Percentiles rank a stretch among this genome's conserved stretches.
These are phyloP conservation scores for Zygosaccharomyces rouxii DNA, from an alignment of 805 yeast species.

Conservation along the genomic window DNA sequence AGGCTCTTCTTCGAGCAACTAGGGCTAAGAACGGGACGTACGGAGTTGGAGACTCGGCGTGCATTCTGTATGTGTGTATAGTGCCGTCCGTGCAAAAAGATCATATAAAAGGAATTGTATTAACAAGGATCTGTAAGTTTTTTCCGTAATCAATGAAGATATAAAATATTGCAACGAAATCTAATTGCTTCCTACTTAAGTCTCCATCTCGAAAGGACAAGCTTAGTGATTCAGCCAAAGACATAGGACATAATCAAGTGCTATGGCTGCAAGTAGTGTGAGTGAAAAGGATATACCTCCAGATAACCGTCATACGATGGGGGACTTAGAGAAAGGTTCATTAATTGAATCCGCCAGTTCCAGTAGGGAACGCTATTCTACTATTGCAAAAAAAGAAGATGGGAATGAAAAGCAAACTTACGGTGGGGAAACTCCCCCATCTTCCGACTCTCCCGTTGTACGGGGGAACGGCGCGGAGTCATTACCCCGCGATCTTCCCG, in stretches of 20 bases:
- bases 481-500: neutral
- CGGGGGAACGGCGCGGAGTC: neutral
- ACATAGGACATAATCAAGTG: too few species aligned
- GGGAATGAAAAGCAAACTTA: neutral
- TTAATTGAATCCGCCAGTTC: neutral
- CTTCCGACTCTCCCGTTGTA: neutral
- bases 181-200: too few species aligned
- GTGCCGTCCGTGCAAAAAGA: constrained; percentile 3
- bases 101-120: neutral
- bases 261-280: constrained; percentile 1
- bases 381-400: neutral
- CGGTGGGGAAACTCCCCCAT: neutral
- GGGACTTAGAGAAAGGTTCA: neutral
- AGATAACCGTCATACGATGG: neutral
- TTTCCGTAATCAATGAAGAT: neutral
- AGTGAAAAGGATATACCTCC: neutral
- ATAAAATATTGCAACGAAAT: neutral
- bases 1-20: neutral
- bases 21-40: neutral
- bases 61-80: neutral
- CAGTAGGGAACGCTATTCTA: neutral
- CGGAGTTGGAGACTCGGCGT: neutral
- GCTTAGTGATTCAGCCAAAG: too few species aligned
- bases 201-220: too few species aligned
- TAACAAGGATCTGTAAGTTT: neutral